Base-by-base conservation (phyloP, 345 rosid genomes). In the Microcos paniculata region DNA sequence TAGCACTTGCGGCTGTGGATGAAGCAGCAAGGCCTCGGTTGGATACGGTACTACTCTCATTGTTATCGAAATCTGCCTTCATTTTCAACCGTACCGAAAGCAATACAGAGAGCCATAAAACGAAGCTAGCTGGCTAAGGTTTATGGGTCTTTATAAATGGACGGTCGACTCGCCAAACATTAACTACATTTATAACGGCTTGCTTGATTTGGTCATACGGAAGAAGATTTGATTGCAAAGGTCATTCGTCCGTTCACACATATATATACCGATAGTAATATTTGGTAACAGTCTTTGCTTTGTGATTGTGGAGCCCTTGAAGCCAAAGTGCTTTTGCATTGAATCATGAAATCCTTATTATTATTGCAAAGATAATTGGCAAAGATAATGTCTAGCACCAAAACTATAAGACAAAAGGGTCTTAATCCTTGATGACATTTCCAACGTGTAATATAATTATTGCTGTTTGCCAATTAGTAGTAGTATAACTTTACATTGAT, bases 231-330 rank as follows among this genome's bases (percentile, higher is more conserved):
- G 19, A 42, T 14, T 59, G n/a, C n/a, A 65, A 42, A 16, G 45
- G 23, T 31, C 66, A 30, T 21, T 26, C n/a, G n/a, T 23, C 1
- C 33, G 24, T 68, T 68, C 56, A 46, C 56, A 68, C 12, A 43
- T 43, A 43, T n/a, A n/a, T n/a, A n/a, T n/a, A n/a, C n/a, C n/a
- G n/a, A n/a, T n/a, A n/a, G n/a, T n/a, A n/a, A n/a, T n/a, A n/a
- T n/a, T n/a, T n/a, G n/a, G 56, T 13, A 46, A n/a, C 28, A 46
- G 57, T 46, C 24, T 46, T 46, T 16, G 13, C 43, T 46, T 31
- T n/a, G n/a, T n/a, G n/a, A n/a, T 45, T 6, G 38, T 45, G 70
- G 70, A 65, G 52, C 70, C 70, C 51, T 65, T 65, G 51, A 42
- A 5, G 11, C 6, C 57, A 52, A 18, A 18, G 24, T 67, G 72